Evolutionary conservation across 345 rosid species (phyloP), one percentile per base, ranked within the genome.

Genomic region (Populus davidiana): DNA sequence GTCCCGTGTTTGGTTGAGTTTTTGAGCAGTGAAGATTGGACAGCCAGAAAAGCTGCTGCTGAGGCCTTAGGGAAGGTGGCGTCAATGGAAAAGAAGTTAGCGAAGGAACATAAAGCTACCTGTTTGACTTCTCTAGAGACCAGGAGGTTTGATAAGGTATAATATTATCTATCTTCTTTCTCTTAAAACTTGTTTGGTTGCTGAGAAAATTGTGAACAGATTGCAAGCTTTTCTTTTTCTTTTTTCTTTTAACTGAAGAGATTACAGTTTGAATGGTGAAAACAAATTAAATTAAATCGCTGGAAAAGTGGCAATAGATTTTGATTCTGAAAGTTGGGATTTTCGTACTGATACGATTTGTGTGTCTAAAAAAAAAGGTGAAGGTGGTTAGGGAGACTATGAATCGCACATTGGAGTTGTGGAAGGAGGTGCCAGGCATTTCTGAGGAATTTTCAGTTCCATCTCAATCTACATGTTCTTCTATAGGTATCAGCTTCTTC

Each of bases 371-470:
- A 12, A 3, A 3, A 79, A 76, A 93, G 99, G 91, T 95, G 21
- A 95, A 93, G 79, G 81, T 89, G 75, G 99, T 95, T 44, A 87
- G 99, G 38, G 99, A 95, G 86, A 90, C 92, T 1, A 93, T 95
- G 98, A 93, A 88, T 82, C 89, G 85, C 71, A 85, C 92, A 20
- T 72, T 95, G 87, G 87, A 86, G 70, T 67, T 88, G 71, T 95
- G 99, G 99, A 93, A 90, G 87, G 90, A 81, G 27, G 89, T 93
- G 73, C 81, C 85, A 77, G 78, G 83, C 64, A 83, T 80, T 84
- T 78, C 81, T 6, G 89, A 87, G 41, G 92, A 87, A 29, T 69
- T 78, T 81, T 77, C 85, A 50, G 66, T 84, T 27, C 54, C 84
- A 25, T 77, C 90, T 64, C 87, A 78, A 27, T 85, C 90, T 29